Evolutionary conservation across 2,329 filamentous ascomycete genomes (phyloP).

Genomic region (Fusarium guadeloupense): DNA sequence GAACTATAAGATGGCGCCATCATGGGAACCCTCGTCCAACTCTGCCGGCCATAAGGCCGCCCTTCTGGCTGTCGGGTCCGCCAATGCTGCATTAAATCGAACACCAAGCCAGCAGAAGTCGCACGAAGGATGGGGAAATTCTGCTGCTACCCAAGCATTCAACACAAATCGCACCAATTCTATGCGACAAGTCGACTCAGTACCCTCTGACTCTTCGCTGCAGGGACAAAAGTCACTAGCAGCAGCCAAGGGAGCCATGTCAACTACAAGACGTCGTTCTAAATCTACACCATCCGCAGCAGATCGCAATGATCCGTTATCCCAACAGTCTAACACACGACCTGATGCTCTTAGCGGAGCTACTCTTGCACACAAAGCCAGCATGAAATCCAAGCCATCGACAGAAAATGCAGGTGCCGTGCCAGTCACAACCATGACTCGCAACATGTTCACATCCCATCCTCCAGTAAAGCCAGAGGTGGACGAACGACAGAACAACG

Average conservation of each 20-base stretch:
- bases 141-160: constrained; percentile 76
- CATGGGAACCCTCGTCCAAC: constrained; percentile 71
- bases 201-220: constrained; percentile 51
- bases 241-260: constrained; percentile 82
- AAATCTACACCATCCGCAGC: constrained; percentile 66
- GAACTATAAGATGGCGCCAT: constrained; percentile 55
- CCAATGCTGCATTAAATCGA: constrained; percentile 45
- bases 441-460: constrained; percentile 80
- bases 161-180: constrained; percentile 49
- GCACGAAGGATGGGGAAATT: constrained; percentile 65
- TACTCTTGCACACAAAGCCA: constrained; percentile 69
- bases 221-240: constrained; percentile 72
- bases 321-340: constrained; percentile 55
- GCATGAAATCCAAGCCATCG: constrained; percentile 55
- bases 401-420: constrained; percentile 71
- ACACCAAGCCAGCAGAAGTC: constrained; percentile 29
- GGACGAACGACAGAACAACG: constrained; percentile 77
- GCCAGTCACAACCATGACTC: constrained; percentile 72
- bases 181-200: constrained; percentile 30
- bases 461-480: constrained; percentile 77
- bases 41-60: constrained; percentile 79
- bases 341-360: constrained; percentile 79
- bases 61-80: constrained; percentile 64
- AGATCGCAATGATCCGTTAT: constrained; percentile 26
- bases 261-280: constrained; percentile 67